Conservation (phyloP, 805 yeast genomes). For the Wickerhamomyces rabaulensis region DNA sequence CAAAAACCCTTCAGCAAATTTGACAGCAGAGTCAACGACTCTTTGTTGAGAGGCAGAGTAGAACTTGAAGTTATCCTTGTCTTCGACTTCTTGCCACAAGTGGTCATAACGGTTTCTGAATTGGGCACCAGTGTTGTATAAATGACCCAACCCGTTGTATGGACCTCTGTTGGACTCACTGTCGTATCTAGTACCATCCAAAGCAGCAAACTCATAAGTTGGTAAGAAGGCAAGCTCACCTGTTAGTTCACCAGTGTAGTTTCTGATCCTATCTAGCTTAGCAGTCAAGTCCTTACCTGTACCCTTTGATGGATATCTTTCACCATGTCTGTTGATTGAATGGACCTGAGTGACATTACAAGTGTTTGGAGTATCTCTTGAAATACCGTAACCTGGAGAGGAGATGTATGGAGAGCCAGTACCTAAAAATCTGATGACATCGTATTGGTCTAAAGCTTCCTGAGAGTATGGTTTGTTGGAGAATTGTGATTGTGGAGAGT, state of each 20-base stretch:
- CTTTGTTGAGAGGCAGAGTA: constrained; percentile 53
- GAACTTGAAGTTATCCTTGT: constrained; percentile 36
- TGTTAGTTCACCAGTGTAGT: constrained; percentile 23
- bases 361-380: constrained; percentile 44
- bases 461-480: constrained; percentile 23
- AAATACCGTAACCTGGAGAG: constrained; percentile 47
- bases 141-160: constrained; percentile 48
- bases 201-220: constrained; percentile 40
- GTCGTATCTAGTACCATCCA: constrained; percentile 36
- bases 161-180: constrained; percentile 46
- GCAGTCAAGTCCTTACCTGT: constrained; percentile 14
- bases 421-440: constrained; percentile 40
- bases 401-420: constrained; percentile 50
- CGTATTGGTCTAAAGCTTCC: constrained; percentile 37
- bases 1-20: constrained; percentile 54
- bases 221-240: constrained; percentile 24
- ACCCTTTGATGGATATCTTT: constrained; percentile 41
- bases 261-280: constrained; percentile 28
- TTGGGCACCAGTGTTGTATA: constrained; percentile 42
- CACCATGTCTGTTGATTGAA: constrained; percentile 52
- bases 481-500: neutral
- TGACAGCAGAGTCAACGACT: constrained; percentile 47
- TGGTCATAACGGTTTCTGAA: constrained; percentile 45
- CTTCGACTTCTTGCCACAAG: constrained; percentile 25
- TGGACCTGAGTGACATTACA: constrained; percentile 53